Evolutionary conservation across 345 rosid genomes (phyloP), one percentile per base, ranked within the genome.

Genomic region (Viola odorata): DNA sequence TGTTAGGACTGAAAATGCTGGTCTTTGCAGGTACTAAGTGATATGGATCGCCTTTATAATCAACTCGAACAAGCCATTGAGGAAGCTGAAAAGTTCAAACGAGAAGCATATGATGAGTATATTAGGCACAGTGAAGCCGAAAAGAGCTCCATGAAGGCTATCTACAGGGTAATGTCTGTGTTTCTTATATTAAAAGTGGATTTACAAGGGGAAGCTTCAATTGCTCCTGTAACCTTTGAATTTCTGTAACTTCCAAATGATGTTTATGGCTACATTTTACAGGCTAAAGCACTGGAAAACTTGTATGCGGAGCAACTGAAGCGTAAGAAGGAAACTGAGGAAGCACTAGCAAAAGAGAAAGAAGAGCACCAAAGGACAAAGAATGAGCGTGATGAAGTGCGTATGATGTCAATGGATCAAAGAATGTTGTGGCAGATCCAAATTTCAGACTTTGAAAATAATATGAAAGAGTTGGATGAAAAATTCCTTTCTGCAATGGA

Each of bases 321-420:
- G 67, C 85, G 63, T 66, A 84, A 91, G 78, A 85, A 78, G 73
- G 88, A 80, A 49, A 73, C 76, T 5, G 92, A 91, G 77, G 82
- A 69, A 61, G 81, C 81, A 52, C 72, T 91, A n/a, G 74, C 65
- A 37, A 85, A 73, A 68, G 86, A 69, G 65, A 84, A 75, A 63
- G 89, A 77, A 75, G 76, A 76, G 69, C 78, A 84, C 66, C 78
- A 58, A 61, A 78, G 72, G 60, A 76, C 70, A 58, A 87, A 72
- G 78, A 72, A 58, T 13, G 78, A 80, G 74, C 71, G 64, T 17
- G 84, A 76, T 54, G 67, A 71, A 57, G 73, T 83, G 69, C 84
- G 82, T 54, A 76, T 6, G 57, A 55, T 55, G 58, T 79, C 79
- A 45, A 52, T 68, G 73, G 73, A 78, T 49, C 84, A 78, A 77